Percentiles rank a stretch among this genome's conserved stretches.
Evolutionary conservation across 169 alveolate genomes (phyloP).

Genomic region (Plasmodium sp.): DNA sequence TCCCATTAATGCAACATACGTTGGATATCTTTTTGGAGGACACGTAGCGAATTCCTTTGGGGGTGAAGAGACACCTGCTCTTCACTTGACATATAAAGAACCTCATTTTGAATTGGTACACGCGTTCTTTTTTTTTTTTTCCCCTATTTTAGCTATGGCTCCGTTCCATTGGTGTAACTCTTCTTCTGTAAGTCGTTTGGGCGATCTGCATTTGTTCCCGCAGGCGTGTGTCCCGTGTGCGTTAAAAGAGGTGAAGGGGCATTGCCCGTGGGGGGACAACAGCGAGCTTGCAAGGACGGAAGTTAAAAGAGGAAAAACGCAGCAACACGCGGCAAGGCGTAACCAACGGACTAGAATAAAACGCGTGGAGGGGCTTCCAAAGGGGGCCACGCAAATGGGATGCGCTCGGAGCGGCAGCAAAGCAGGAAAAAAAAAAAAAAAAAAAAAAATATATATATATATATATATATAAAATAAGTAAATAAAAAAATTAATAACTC

Average conservation of each 20-base stretch:
- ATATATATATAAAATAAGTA: no score
- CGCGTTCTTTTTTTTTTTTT: not conserved
- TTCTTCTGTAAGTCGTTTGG: not conserved
- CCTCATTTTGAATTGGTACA: not conserved
- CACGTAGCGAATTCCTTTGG: not conserved
- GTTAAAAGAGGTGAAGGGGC: not conserved
- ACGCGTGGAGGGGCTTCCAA: not conserved
- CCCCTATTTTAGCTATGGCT: not conserved
- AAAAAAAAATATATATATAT: no score
- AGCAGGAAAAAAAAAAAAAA: not conserved
- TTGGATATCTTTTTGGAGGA: not conserved
- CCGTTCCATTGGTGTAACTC: not conserved
- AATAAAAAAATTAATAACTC: no score
- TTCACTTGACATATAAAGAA: not conserved
- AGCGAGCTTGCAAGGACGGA: not conserved
- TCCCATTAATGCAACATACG: not conserved
- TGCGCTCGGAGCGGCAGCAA: not conserved
- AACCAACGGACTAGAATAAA: not conserved
- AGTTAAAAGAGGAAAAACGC: not conserved
- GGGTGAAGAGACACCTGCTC: not conserved
- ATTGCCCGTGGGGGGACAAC: not conserved
- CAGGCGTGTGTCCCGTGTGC: not conserved
- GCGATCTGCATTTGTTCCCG: not conserved
- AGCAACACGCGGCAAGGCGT: not conserved
- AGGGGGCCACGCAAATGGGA: not conserved